These are phyloP conservation scores for Silybum marianum DNA, from an alignment of 129 eudicot genomes.

Conservation along the genomic window DNA sequence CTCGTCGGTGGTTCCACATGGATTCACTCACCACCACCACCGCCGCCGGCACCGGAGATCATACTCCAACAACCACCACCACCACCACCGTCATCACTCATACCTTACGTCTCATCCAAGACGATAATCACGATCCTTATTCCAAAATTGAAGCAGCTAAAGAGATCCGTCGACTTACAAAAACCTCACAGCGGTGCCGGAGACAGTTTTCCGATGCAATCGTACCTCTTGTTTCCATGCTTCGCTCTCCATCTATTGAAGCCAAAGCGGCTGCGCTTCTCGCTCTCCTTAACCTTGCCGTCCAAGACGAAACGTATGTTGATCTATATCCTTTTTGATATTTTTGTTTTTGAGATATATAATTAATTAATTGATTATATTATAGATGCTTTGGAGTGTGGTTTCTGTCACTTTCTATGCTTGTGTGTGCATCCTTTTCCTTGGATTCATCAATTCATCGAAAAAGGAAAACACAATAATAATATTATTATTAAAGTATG, in stretches of 20 bases:
- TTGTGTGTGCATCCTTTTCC: slow-evolving; percentile 11
- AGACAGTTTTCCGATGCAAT: slow-evolving; percentile 73
- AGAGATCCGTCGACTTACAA: slow-evolving; percentile 86
- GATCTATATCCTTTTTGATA: background rate
- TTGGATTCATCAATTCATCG: slow-evolving; percentile 40
- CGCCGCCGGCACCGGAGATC: slow-evolving; percentile 37
- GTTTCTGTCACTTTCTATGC: slow-evolving; percentile 41
- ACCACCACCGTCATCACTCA: background rate
- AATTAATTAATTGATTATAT: too few species aligned
- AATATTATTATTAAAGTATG: slow-evolving; percentile 10
- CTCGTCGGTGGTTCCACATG: slow-evolving; percentile 24
- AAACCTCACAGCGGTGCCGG: slow-evolving; percentile 79
- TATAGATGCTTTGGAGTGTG: slow-evolving; percentile 18
- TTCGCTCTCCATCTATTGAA: slow-evolving; percentile 42
- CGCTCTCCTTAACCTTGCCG: slow-evolving; percentile 95
- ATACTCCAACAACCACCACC: background rate
- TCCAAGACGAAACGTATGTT: slow-evolving; percentile 82
- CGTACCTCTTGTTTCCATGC: slow-evolving; percentile 72
- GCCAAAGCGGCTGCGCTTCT: slow-evolving; percentile 72
- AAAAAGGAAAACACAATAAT: slow-evolving; percentile 3
- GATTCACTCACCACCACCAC: slow-evolving; percentile 18
- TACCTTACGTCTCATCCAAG: slow-evolving; percentile 55
- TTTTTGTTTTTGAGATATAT: background rate
- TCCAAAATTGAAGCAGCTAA: slow-evolving; percentile 65
- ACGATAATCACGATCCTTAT: slow-evolving; percentile 34